These are phyloP conservation scores for Ehretia macrophylla DNA, from an alignment of 257 asterid species.

Conservation along the genomic window DNA sequence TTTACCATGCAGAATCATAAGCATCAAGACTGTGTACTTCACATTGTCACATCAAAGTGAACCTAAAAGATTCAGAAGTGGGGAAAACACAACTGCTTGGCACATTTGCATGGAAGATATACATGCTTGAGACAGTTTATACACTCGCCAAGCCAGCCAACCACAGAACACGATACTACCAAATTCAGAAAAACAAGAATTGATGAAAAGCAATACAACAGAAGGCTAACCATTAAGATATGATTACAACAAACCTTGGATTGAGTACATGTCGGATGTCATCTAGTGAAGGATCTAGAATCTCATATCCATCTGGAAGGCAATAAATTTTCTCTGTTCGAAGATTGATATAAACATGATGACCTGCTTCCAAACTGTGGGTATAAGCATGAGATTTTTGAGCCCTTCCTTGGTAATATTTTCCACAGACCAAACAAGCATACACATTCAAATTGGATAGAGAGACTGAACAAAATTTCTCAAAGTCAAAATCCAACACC, in stretches of 20 bases:
- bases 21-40: no score
- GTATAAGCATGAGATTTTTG: slow-evolving; percentile 94
- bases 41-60: slow-evolving; percentile 2
- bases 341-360: slow-evolving; percentile 94
- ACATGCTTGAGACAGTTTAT: no score
- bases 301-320: slow-evolving; percentile 98
- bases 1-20: no score
- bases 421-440: slow-evolving; percentile 97
- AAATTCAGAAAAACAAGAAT: not conserved
- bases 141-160: not conserved
- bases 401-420: slow-evolving; percentile 97
- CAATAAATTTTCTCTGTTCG: slow-evolving; percentile 91
- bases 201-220: slow-evolving; percentile 3
- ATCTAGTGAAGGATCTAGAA: slow-evolving; percentile 86
- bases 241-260: slow-evolving; percentile 54
- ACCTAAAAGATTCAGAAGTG: not conserved
- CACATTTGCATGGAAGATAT: not conserved
- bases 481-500: slow-evolving; percentile 98
- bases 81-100: not conserved
- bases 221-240: not conserved
- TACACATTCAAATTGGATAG: slow-evolving; percentile 92
- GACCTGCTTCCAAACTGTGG: slow-evolving; percentile 96
- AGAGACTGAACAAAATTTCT: slow-evolving; percentile 92
- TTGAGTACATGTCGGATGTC: slow-evolving; percentile 90
- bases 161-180: not conserved